phyloP scores from a whole-genome alignment of 2,329 filamentous ascomycete genomes.

The Fusarium penzigii region DNA sequence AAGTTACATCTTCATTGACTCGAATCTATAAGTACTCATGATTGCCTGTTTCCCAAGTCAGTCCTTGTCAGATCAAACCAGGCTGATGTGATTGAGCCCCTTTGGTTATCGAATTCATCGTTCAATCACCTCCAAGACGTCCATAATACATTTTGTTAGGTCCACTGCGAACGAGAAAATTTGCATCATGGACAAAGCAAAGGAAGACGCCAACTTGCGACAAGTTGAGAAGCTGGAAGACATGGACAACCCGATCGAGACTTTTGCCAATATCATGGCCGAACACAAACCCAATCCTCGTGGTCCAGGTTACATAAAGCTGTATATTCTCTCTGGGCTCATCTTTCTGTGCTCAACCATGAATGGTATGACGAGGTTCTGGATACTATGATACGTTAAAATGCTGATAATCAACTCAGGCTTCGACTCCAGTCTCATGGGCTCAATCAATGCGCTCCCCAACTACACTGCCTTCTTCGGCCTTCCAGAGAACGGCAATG shows the following conservation, averaged over 20 bases:
- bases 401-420: constrained; percentile 24
- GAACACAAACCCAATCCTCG: constrained; percentile 12
- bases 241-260: constrained; percentile 2
- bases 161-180: not conserved
- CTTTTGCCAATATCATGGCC: constrained; percentile 12
- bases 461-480: constrained; percentile 44
- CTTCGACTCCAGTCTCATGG: constrained; percentile 44
- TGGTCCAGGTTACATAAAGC: constrained; percentile 11
- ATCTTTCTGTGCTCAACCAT: constrained; percentile 41
- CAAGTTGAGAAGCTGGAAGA: constrained; percentile 6
- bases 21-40: constrained; percentile 5
- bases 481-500: constrained; percentile 36
- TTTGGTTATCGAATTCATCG: not conserved
- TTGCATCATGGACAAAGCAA: constrained; percentile 9
- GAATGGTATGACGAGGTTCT: constrained; percentile 33
- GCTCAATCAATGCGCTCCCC: constrained; percentile 45
- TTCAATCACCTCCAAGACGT: not conserved
- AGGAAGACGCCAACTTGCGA: constrained; percentile 2
- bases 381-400: too few species aligned
- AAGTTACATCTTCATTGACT: constrained; percentile 1
- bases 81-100: not conserved
- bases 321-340: constrained; percentile 8
- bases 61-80: not conserved
- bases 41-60: not conserved
- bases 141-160: not conserved